Percentiles rank a stretch among this genome's conserved stretches.
phyloP scores from a whole-genome alignment of 2,329 filamentous ascomycete species.

The Talaromyces sp. region DNA sequence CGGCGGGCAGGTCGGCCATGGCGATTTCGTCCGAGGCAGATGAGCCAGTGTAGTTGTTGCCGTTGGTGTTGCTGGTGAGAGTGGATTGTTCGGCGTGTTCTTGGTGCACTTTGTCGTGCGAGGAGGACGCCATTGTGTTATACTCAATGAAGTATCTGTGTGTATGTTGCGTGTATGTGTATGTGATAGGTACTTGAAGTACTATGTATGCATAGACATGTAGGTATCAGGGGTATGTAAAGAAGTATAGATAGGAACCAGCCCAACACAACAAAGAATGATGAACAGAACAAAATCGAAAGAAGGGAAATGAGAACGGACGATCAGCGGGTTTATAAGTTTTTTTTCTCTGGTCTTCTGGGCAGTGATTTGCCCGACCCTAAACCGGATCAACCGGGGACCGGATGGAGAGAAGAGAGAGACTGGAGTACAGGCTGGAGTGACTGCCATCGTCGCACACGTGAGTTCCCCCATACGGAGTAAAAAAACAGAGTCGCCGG shows the following conservation, averaged over 20 bases:
- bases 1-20: neutral
- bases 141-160: too few species aligned
- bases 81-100: conserved; percentile 12
- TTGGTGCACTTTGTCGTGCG: conserved; percentile 11
- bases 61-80: neutral
- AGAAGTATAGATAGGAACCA: neutral
- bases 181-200: neutral
- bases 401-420: neutral
- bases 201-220: neutral
- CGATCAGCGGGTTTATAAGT: neutral
- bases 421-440: neutral
- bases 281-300: neutral
- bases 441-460: neutral
- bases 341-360: neutral
- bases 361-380: neutral
- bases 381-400: neutral
- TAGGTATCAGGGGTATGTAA: neutral
- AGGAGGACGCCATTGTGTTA: conserved; percentile 6
- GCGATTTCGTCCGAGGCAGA: neutral
- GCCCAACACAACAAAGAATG: neutral
- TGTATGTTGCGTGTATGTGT: too few species aligned
- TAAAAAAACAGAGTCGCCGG: neutral
- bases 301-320: neutral
- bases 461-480: neutral
- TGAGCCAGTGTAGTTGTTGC: neutral